Base-by-base conservation (phyloP, 2,329 filamentous ascomycete genomes). In the Phyllosticta paracitricarpa region DNA sequence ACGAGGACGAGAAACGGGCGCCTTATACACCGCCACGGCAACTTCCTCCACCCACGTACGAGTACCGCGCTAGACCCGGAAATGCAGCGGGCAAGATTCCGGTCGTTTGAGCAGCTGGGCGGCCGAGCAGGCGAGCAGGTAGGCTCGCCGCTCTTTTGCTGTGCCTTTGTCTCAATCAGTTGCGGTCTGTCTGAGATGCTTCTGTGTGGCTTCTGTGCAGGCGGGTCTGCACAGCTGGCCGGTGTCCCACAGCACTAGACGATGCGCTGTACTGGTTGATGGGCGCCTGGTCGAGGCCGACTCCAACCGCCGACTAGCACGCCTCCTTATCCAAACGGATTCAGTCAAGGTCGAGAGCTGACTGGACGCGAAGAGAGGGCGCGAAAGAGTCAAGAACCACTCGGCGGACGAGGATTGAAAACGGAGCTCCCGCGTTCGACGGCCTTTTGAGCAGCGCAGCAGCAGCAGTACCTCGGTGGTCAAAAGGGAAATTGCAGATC, bases 131-230 rank as follows among this genome's bases (percentile, higher is more conserved):
- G 40, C 40, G 17, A 17, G 17, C 40, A 7, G 48, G 40, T 17
- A n/a, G 40, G 40, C 40, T 48, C 40, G 17, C 17, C 17, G 48
- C 30, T 19, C 28, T 48, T 55, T 48, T 54, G 28, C 59, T 61
- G 59, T 17, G 48, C 9, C 26, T n/a, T 30, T 54, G 59, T 57
- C 59, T 61, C 57, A 57, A 55, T 57, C 55, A 33, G 48, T 48
- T 54, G 14, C 40, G 24, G 59, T 54, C 22, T 61, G 59, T 53
- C 55, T 61, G 25, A 57, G 59, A 61, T 61, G 12, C 51, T 61
- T 22, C 19, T 30, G 17, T 28, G 28, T 55, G 25, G 30, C 35
- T 56, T 35, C 35, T 51, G 26, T 48, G 54, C 59, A 33, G 59
- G 28, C 51, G 55, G 59, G 52, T 61, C 54, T 61, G 55, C 59